A percentile compares a stretch with the other conserved stretches of the same genome.
Conservation (phyloP, 1,284 basidiomycete genomes). For the Heterobasidion occidentale region DNA sequence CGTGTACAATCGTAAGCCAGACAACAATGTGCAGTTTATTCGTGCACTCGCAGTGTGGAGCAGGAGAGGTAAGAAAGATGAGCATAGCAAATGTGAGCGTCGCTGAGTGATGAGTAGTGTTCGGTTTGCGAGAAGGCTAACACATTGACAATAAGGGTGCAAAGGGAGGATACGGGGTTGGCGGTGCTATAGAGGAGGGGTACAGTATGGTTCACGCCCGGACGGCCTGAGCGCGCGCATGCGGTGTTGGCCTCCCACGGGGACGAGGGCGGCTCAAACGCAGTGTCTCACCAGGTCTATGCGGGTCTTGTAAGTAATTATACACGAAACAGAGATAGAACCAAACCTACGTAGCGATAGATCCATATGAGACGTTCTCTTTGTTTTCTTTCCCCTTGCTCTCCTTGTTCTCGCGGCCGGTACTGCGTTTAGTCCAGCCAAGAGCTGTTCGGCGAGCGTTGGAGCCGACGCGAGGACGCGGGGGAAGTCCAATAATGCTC, state of each 20-base stretch:
- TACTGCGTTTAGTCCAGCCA: slow-evolving; percentile 56
- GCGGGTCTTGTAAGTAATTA: not conserved
- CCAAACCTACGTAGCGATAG: slow-evolving; percentile 45
- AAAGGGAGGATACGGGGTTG: too few species aligned
- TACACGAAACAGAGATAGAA: not conserved
- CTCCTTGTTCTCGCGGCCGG: slow-evolving; percentile 26
- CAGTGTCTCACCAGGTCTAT: slow-evolving; percentile 51
- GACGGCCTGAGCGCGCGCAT: not conserved
- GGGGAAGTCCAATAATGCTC: slow-evolving; percentile 24
- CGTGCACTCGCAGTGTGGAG: too few species aligned
- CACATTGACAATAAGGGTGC: too few species aligned
- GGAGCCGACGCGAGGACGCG: slow-evolving; percentile 47
- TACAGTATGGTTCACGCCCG: not conserved
- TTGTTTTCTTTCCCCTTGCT: slow-evolving; percentile 17
- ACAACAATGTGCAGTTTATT: too few species aligned
- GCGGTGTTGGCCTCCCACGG: slow-evolving; percentile 35
- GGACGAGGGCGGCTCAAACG: slow-evolving; percentile 62
- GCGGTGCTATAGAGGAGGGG: not conserved
- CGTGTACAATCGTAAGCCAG: too few species aligned
- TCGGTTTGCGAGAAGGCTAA: too few species aligned
- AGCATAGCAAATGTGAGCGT: too few species aligned
- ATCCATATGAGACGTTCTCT: slow-evolving; percentile 39
- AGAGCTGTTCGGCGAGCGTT: slow-evolving; percentile 45
- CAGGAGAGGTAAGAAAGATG: too few species aligned
- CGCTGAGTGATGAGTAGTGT: too few species aligned